These are phyloP conservation scores for Grosmannia huntii DNA, from an alignment of 2,329 filamentous ascomycete genomes.

Conservation along the genomic window DNA sequence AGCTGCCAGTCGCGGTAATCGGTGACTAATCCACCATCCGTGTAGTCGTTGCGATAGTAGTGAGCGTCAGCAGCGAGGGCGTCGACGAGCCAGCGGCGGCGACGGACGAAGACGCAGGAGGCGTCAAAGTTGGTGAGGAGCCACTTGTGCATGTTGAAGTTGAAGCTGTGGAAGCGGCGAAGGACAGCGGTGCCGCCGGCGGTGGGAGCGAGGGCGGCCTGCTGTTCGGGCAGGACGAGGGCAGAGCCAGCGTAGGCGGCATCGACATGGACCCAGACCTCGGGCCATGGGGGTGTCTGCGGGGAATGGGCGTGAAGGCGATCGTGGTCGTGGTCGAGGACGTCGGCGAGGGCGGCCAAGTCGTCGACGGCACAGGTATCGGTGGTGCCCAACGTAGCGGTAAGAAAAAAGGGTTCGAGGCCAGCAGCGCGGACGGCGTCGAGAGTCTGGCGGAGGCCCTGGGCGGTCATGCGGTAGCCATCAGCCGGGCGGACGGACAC, in stretches of 20 bases:
- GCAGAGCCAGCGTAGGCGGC: slow-evolving; percentile 85
- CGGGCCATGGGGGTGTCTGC: slow-evolving; percentile 15
- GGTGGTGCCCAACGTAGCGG: slow-evolving; percentile 73
- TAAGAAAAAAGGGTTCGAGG: slow-evolving; percentile 77
- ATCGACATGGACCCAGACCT: slow-evolving; percentile 87
- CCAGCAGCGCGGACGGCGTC: slow-evolving; percentile 53
- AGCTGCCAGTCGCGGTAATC: slow-evolving; percentile 98
- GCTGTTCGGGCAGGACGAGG: slow-evolving; percentile 69
- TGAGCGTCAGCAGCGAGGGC: slow-evolving; percentile 68
- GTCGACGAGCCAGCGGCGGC: slow-evolving; percentile 62
- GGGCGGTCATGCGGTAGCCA: slow-evolving; percentile 58
- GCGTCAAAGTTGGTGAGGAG: slow-evolving; percentile 85
- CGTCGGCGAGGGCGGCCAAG: slow-evolving; percentile 52
- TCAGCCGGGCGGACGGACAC: slow-evolving; percentile 50
- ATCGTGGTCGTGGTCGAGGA: slow-evolving; percentile 26
- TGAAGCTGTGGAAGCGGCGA: slow-evolving; percentile 68
- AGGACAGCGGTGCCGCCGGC: slow-evolving; percentile 38
- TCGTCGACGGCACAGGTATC: slow-evolving; percentile 81
- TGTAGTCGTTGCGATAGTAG: slow-evolving; percentile 55
- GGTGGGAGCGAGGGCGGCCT: slow-evolving; percentile 19
- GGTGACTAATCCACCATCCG: slow-evolving; percentile 71
- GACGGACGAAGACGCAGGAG: slow-evolving; percentile 67
- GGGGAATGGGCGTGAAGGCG: no score
- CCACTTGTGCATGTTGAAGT: slow-evolving; percentile 98
- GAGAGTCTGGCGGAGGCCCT: slow-evolving; percentile 47